phyloP scores from a whole-genome alignment of 2,329 filamentous ascomycete genomes.

The Biscogniauxia marginata region DNA sequence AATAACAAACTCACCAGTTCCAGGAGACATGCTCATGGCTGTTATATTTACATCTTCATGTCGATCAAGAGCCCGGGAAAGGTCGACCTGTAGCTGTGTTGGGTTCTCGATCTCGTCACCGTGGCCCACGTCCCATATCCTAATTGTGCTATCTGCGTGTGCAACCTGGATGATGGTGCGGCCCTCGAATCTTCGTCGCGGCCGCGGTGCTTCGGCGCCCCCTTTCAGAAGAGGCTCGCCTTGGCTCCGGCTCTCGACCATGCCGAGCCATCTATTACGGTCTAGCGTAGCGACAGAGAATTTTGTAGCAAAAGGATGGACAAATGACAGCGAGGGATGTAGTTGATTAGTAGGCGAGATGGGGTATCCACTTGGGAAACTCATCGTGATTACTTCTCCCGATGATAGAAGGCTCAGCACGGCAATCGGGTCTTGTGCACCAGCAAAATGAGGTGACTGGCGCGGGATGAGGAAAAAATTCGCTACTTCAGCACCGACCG shows the following conservation, averaged over 20 bases:
- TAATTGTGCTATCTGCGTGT: constrained; percentile 87
- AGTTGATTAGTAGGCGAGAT: constrained; percentile 92
- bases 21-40: constrained; percentile 75
- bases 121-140: constrained; percentile 89
- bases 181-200: constrained; percentile 74
- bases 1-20: constrained; percentile 79
- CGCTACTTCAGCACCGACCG: constrained; percentile 71
- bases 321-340: constrained; percentile 80
- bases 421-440: constrained; percentile 87
- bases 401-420: constrained; percentile 77
- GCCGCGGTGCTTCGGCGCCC: constrained; percentile 69
- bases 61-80: constrained; percentile 79
- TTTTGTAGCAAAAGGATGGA: constrained; percentile 83
- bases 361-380: constrained; percentile 87
- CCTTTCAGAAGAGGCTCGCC: constrained; percentile 78
- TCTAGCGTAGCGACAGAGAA: constrained; percentile 72
- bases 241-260: constrained; percentile 79
- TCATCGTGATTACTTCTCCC: constrained; percentile 85
- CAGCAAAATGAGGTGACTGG: constrained; percentile 78
- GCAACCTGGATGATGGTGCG: constrained; percentile 83
- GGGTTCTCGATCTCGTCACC: constrained; percentile 92
- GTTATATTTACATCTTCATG: constrained; percentile 74
- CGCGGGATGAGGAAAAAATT: constrained; percentile 85
- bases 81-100: constrained; percentile 77
- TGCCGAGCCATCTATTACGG: constrained; percentile 80